A percentile compares a stretch with the other conserved stretches of the same genome.
Conservation (phyloP, 208 protist species). For the Leishmania martiniquensis region DNA sequence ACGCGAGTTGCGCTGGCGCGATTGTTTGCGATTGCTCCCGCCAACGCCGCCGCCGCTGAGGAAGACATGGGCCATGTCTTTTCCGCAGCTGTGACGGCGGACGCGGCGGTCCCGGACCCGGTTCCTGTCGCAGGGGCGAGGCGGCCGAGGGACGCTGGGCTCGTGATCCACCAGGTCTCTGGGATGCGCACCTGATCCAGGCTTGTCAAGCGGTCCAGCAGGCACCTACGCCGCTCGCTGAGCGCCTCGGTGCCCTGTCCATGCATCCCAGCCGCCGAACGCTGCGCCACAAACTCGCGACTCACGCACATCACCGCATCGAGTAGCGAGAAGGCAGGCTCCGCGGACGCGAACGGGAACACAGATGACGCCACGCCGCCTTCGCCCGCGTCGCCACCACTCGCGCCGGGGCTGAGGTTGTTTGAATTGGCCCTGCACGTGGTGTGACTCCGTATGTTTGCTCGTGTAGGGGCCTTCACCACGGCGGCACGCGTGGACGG, state of each 20-base stretch:
- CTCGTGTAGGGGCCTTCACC: conserved; percentile 2
- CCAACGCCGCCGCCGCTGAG: neutral
- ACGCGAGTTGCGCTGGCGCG: too few species aligned
- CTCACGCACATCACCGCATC: conserved; percentile 77
- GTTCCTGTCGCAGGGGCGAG: neutral
- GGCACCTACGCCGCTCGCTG: conserved; percentile 35
- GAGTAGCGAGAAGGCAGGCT: conserved; percentile 61
- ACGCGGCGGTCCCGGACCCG: neutral
- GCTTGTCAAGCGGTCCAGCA: conserved; percentile 55
- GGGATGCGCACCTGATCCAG: conserved; percentile 70
- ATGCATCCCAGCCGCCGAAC: conserved; percentile 10
- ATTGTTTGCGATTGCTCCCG: neutral
- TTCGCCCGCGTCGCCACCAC: neutral
- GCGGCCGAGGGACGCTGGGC: conserved; percentile 29
- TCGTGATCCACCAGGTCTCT: conserved; percentile 70
- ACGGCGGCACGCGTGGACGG: neutral
- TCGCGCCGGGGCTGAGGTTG: too few species aligned
- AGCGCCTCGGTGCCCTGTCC: conserved; percentile 25
- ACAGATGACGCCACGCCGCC: neutral
- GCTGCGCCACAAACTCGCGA: conserved; percentile 73
- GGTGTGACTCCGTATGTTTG: neutral
- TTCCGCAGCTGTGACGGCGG: neutral
- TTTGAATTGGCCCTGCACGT: neutral
- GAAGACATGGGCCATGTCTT: neutral
- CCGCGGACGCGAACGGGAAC: conserved; percentile 6